These are phyloP conservation scores for Malus hybrid DNA, from an alignment of 331 rosid species.

Conservation along the genomic window DNA sequence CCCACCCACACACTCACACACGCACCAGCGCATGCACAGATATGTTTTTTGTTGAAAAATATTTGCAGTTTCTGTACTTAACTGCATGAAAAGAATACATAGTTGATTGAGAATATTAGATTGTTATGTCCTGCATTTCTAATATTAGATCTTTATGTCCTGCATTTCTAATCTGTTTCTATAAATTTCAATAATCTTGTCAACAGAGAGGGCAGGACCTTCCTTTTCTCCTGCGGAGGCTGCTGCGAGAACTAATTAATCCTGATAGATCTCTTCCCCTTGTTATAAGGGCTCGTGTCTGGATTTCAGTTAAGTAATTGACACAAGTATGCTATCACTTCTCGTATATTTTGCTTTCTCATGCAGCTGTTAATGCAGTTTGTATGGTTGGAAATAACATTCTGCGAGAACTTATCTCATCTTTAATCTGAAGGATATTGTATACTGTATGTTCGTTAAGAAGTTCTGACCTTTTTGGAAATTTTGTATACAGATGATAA, in stretches of 20 bases:
- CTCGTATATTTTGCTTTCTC: not conserved
- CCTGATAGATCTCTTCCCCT: constrained; percentile 79
- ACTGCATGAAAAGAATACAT: not conserved
- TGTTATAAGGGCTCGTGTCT: constrained; percentile 70
- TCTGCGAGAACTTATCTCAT: no score
- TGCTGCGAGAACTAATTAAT: constrained; percentile 52
- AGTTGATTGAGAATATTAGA: not conserved
- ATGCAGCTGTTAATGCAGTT: not conserved
- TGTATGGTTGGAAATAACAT: not conserved
- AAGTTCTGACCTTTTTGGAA: not conserved
- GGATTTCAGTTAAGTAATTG: constrained; percentile 48
- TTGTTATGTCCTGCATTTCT: not conserved
- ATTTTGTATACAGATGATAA: constrained; percentile 40
- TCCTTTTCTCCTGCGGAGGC: constrained; percentile 70
- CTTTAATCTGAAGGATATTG: not conserved
- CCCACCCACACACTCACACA: no score
- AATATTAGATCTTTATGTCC: not conserved
- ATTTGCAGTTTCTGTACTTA: not conserved
- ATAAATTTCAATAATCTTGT: constrained; percentile 11
- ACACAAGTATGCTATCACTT: not conserved
- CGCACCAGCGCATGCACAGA: not conserved
- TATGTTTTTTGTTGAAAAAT: not conserved
- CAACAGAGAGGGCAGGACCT: constrained; percentile 64
- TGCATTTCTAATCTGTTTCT: not conserved
- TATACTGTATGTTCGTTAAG: not conserved